Conservation (phyloP, 2,329 filamentous ascomycete genomes). For the Exophiala viscosa region DNA sequence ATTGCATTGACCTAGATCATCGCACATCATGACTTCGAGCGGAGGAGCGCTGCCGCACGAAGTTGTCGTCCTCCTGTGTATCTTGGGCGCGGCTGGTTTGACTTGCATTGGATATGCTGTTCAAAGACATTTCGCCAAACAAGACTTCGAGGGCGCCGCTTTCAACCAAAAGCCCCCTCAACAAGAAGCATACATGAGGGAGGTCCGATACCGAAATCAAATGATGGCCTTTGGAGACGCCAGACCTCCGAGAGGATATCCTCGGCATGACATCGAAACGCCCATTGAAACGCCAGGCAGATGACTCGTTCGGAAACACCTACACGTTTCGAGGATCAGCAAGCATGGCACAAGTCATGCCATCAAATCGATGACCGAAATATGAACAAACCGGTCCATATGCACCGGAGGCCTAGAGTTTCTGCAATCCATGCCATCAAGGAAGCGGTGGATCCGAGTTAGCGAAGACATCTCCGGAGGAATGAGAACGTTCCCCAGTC, state of each 20-base stretch:
- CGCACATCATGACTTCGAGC: not conserved
- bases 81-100: slow-evolving; percentile 12
- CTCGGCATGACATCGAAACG: not conserved
- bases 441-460: too few species aligned
- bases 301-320: not conserved
- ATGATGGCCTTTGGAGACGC: slow-evolving; percentile 11
- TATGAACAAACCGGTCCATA: too few species aligned
- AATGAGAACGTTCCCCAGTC: too few species aligned
- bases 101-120: slow-evolving; percentile 15
- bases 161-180: slow-evolving; percentile 11
- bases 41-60: slow-evolving; percentile 8
- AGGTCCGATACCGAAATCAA: slow-evolving; percentile 14
- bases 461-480: too few species aligned
- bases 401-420: too few species aligned
- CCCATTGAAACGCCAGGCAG: not conserved
- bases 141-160: not conserved
- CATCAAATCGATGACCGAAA: too few species aligned
- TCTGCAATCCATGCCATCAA: too few species aligned
- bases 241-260: slow-evolving; percentile 2
- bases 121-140: slow-evolving; percentile 10
- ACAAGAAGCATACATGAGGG: slow-evolving; percentile 20
- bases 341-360: too few species aligned
- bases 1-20: not conserved
- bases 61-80: slow-evolving; percentile 16
- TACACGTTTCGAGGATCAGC: too few species aligned